These are phyloP conservation scores for Coemansia sp. DNA, from an alignment of 192 early-diverging fungal genomes.

Conservation along the genomic window DNA sequence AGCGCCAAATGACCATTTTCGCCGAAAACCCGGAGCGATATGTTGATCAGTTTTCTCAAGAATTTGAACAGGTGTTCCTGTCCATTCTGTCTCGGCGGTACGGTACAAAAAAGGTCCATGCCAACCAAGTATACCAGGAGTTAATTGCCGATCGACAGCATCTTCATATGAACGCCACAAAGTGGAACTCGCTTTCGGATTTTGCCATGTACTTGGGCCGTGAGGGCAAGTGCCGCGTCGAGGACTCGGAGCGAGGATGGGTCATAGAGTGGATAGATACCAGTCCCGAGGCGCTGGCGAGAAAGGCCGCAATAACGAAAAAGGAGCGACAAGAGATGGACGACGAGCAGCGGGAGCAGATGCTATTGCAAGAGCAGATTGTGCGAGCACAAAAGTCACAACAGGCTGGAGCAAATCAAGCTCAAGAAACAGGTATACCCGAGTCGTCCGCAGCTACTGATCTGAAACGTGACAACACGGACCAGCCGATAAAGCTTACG, in stretches of 20 bases:
- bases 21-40: conserved; percentile 77
- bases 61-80: conserved; percentile 85
- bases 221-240: conserved; percentile 80
- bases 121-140: conserved; percentile 98
- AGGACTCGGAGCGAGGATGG: conserved; percentile 90
- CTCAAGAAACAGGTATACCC: background rate
- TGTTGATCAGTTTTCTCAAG: conserved; percentile 70
- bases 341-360: conserved; percentile 84
- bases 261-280: conserved; percentile 91
- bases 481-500: conserved; percentile 24
- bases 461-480: conserved; percentile 20
- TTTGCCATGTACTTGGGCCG: conserved; percentile 86
- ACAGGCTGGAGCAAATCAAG: background rate
- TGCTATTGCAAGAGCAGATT: conserved; percentile 80
- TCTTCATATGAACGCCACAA: conserved; percentile 95
- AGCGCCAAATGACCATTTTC: conserved; percentile 87
- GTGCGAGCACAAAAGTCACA: conserved; percentile 64
- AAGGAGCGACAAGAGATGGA: conserved; percentile 80
- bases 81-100: conserved; percentile 79
- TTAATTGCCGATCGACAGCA: conserved; percentile 89
- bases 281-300: conserved; percentile 78
- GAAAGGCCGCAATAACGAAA: conserved; percentile 72
- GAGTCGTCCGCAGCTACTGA: conserved; percentile 12
- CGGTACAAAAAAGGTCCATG: conserved; percentile 78
- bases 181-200: conserved; percentile 87